Evolutionary conservation across 805 yeast species (phyloP), one percentile per base, ranked within the genome.

Genomic region (Myxozyma udenii): DNA sequence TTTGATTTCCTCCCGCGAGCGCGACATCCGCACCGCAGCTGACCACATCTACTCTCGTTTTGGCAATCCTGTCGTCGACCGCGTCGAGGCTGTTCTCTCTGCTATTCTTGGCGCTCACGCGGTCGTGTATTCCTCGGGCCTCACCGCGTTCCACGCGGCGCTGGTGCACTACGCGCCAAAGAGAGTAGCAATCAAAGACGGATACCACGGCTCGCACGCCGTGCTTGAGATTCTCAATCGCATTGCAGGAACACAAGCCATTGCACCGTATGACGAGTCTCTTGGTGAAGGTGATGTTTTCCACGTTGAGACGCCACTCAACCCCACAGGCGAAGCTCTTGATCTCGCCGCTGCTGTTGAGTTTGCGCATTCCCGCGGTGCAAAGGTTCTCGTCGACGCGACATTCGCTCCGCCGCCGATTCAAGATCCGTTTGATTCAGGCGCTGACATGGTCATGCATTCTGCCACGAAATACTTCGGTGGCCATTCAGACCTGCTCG

Each of bases 401-500:
- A 91, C 97, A 0, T 87, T 91, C 69, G 97, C 96, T 7, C 96
- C 97, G 19, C 95, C 95, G 12, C 96, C 96, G 16, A 70, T 89
- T 51, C 85, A 81, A 61, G 79, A 87, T 55, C 91, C 95, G 3
- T 87, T 88, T 70, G 75, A 75, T 36, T 84, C 79, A 62, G 96
- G 91, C 43, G 96, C 85, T 26, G 97, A 91, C 67, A 70, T 88
- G 59, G 81, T 91, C n/a, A 73, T 91, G 78, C 96, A 90, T 68
- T 87, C 96, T 1, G 96, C 89, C 1, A 90, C 96, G 0, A 90
- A 90, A 66, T 91, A 84, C 70, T 84, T 88, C 64, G 96, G 95
- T 36, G 97, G 98, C n/a, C 96, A 90, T 69, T 86, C 95, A 4
- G 97, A 90, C 67, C 71, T 89, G 39, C 72, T 90, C 45, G 89